phyloP scores from a whole-genome alignment of 2,329 filamentous ascomycete genomes.

The Fusarium tanahbumbuense region DNA sequence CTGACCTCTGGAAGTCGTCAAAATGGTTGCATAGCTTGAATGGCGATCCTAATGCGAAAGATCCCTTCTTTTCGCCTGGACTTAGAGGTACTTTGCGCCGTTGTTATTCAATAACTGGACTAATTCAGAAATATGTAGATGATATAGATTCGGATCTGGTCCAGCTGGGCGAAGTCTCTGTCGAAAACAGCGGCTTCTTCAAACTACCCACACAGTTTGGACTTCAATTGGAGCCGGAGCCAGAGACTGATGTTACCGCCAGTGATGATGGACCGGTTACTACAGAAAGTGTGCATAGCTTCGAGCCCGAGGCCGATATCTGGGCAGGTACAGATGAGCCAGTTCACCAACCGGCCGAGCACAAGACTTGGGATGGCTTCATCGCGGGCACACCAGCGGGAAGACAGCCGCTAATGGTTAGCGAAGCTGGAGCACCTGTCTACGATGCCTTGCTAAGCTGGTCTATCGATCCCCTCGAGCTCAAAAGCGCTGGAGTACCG shows the following conservation, averaged over 20 bases:
- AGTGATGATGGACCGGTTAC: conserved; percentile 10
- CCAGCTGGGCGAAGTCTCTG: conserved; percentile 34
- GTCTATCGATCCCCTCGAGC: conserved; percentile 54
- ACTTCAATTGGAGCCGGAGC: conserved; percentile 11
- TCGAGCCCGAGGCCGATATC: conserved; percentile 45
- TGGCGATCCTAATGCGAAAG: conserved; percentile 24
- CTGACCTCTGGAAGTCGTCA: conserved; percentile 69
- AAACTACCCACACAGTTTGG: conserved; percentile 38
- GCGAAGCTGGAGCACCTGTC: conserved; percentile 72
- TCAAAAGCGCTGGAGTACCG: conserved; percentile 54
- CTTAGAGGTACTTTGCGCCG: conserved; percentile 47
- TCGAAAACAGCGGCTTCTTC: conserved; percentile 50
- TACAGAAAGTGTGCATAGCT: conserved; percentile 11
- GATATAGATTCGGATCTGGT: conserved; percentile 28
- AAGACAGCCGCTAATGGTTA: conserved; percentile 67
- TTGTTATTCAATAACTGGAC: background rate
- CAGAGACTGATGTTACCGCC: conserved; percentile 14
- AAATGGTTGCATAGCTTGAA: conserved; percentile 56
- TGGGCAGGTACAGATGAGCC: conserved; percentile 60
- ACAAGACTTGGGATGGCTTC: conserved; percentile 79
- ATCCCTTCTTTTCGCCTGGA: conserved; percentile 59
- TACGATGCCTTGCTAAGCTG: conserved; percentile 72
- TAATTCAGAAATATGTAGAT: conserved; percentile 17
- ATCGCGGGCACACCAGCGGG: conserved; percentile 51
- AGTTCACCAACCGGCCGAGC: conserved; percentile 52